Evolutionary conservation across 2,329 filamentous ascomycete genomes (phyloP).

Genomic region (Huntiella moniliformis): DNA sequence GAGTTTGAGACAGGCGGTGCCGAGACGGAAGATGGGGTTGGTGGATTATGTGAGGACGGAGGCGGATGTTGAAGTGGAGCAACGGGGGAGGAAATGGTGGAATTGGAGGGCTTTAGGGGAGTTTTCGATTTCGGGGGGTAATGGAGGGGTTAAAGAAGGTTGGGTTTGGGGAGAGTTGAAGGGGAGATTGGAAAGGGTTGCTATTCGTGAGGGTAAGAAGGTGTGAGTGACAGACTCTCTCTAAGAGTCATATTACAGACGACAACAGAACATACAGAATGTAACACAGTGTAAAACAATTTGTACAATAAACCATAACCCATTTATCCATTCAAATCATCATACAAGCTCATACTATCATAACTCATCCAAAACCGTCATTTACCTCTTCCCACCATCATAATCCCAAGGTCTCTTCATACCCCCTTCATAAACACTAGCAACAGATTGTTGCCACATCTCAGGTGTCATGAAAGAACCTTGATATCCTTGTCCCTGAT

Average conservation of each 20-base stretch:
- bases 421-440: slow-evolving; percentile 47
- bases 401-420: slow-evolving; percentile 45
- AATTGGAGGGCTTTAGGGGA: slow-evolving; percentile 22
- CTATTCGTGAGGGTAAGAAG: slow-evolving; percentile 4
- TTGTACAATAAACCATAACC: background rate
- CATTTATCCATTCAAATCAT: background rate
- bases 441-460: slow-evolving; percentile 58
- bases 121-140: slow-evolving; percentile 21
- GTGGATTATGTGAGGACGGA: slow-evolving; percentile 22
- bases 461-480: slow-evolving; percentile 45
- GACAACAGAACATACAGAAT: background rate
- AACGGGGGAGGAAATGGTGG: slow-evolving; percentile 21
- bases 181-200: slow-evolving; percentile 16
- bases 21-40: slow-evolving; percentile 20
- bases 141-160: slow-evolving; percentile 14
- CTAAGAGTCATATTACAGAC: background rate
- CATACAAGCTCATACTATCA: background rate
- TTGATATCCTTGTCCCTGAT: slow-evolving; percentile 17
- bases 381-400: slow-evolving; percentile 19
- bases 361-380: background rate
- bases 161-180: slow-evolving; percentile 25
- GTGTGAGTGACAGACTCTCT: background rate
- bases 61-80: slow-evolving; percentile 18
- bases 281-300: background rate
- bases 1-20: slow-evolving; percentile 18